Base-by-base conservation (phyloP, 371 early-diverging fungal genomes). In the Mucor racemosus region DNA sequence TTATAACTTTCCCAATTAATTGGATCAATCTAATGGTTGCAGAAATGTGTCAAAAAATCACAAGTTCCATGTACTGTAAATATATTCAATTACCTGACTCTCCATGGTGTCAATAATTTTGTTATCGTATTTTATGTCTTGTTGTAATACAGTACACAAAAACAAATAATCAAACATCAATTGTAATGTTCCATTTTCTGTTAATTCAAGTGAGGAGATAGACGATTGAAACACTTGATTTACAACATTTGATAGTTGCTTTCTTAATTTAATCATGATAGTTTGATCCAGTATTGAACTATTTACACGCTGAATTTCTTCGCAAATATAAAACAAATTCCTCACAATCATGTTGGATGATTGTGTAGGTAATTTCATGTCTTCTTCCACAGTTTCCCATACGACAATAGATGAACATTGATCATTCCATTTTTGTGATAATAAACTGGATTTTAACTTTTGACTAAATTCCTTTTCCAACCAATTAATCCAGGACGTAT, bases 141-240 rank as follows among this genome's bases (percentile, higher is more conserved):
- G 50, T 5, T 55, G 40, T 6, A 62, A 31, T 38, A 62, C 56
- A 17, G 69, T 31, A 21, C 66, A 71, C 56, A 85, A 41, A 61
- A 84, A 82, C 53, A 80, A 64, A n/a, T 78, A 68, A 44, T 88
- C 88, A 70, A 86, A 85, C 19, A 84, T 44, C 39, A 86, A 54
- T 42, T 88, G 88, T 17, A 84, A 59, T 1, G 88, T 80, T 0
- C 88, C 86, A 40, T 80, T 80, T 58, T 88, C 86, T n/a, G 68
- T 68, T 14, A 73, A 9, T 38, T 61, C 48, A 10, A 50, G n/a
- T 34, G 15, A 6, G 5, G 31, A 11, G 0, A 55, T 14, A 13
- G 14, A 55, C 0, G 55, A 34, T 14, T 34, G 34, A 34, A 55
- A 68, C 14, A 68, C 57, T 14, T 48, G 31, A n/a, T 50, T 46